phyloP scores from a whole-genome alignment of 2,329 filamentous ascomycete genomes.

The Didymella segeticola region DNA sequence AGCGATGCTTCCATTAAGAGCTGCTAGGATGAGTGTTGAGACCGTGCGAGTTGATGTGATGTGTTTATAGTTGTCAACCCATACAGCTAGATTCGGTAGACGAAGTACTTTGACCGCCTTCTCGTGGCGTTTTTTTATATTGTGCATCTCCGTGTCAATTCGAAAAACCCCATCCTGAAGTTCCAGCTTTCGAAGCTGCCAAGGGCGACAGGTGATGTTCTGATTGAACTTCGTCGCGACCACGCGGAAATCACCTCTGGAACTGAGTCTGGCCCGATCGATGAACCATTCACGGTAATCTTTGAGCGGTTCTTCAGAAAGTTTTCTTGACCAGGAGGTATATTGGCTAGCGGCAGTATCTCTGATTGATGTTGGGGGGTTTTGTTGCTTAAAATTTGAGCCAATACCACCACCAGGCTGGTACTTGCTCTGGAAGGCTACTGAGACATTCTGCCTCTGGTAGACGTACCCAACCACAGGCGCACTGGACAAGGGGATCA shows the following conservation, averaged over 20 bases:
- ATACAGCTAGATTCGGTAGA: background rate
- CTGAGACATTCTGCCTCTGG: background rate
- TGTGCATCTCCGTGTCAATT: no score
- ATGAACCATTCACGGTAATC: slow-evolving; percentile 3
- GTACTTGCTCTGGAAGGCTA: background rate
- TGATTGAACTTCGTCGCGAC: background rate
- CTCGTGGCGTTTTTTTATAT: no score
- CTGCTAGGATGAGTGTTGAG: background rate
- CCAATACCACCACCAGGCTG: slow-evolving; percentile 1
- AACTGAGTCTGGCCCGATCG: background rate
- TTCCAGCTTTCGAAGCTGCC: no score
- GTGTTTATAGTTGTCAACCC: background rate
- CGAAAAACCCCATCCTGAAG: no score
- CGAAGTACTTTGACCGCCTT: no score
- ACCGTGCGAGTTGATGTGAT: background rate
- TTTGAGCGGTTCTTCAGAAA: background rate
- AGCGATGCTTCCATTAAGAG: background rate
- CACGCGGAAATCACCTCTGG: background rate
- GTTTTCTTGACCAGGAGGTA: background rate
- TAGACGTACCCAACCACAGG: background rate
- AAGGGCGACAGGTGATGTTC: background rate
- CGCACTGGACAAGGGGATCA: background rate
- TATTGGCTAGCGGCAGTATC: background rate
- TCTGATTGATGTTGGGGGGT: background rate
- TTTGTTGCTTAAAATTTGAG: background rate